A percentile compares a stretch with the other conserved stretches of the same genome.
phyloP scores from a whole-genome alignment of 495 filamentous ascomycete genomes.

The Talaromyces borbonicus region DNA sequence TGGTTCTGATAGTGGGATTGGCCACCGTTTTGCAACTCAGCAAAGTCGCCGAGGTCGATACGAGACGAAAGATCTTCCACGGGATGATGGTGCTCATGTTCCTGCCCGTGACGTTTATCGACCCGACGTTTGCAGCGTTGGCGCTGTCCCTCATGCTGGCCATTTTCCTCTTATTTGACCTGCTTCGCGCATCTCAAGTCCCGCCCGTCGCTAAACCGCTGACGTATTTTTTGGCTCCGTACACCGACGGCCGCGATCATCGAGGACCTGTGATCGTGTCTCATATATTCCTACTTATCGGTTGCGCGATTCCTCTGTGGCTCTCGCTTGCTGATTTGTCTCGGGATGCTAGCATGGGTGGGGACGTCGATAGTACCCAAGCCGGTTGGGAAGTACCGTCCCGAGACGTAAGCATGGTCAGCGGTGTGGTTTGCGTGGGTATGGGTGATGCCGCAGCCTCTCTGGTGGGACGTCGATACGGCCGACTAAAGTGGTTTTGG shows the following conservation, averaged over 20 bases:
- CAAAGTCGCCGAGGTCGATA: slow-evolving; percentile 74
- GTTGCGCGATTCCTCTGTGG: slow-evolving; percentile 95
- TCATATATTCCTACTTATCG: slow-evolving; percentile 91
- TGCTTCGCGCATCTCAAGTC: slow-evolving; percentile 82
- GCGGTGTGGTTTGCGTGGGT: slow-evolving; percentile 86
- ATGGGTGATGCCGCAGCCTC: slow-evolving; percentile 95
- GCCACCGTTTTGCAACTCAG: slow-evolving; percentile 63
- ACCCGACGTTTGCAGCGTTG: slow-evolving; percentile 73
- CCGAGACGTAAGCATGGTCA: slow-evolving; percentile 76
- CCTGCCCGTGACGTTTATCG: slow-evolving; percentile 72
- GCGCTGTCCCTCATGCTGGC: slow-evolving; percentile 65
- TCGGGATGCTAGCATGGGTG: slow-evolving; percentile 31
- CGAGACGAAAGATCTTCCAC: slow-evolving; percentile 96
- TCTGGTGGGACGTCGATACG: slow-evolving; percentile 79
- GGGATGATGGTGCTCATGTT: slow-evolving; percentile 97
- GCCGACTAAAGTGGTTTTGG: slow-evolving; percentile 89
- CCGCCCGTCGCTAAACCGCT: slow-evolving; percentile 77
- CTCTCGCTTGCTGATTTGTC: slow-evolving; percentile 62
- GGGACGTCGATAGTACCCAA: slow-evolving; percentile 39
- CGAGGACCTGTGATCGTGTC: slow-evolving; percentile 89
- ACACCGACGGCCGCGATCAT: slow-evolving; percentile 89
- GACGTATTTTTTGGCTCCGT: slow-evolving; percentile 78
- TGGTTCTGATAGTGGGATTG: slow-evolving; percentile 60
- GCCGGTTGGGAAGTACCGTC: slow-evolving; percentile 60
- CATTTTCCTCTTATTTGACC: slow-evolving; percentile 78